These are phyloP conservation scores for Aspergillus pseudoglaucus DNA, from an alignment of 2,329 filamentous ascomycete genomes.

Conservation along the genomic window DNA sequence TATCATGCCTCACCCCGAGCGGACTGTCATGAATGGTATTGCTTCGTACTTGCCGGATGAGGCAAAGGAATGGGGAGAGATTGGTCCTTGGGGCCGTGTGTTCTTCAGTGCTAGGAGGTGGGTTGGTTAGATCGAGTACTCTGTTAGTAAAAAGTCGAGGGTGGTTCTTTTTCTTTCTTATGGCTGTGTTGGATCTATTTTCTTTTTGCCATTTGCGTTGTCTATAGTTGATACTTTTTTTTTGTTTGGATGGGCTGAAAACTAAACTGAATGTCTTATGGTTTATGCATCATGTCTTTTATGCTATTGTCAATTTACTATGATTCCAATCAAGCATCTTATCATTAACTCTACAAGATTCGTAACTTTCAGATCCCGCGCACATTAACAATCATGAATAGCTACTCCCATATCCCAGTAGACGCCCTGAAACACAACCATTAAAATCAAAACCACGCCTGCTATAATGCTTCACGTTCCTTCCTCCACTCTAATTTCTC, in stretches of 20 bases:
- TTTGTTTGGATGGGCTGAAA: background rate
- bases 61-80: constrained; percentile 64
- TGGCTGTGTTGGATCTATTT: background rate
- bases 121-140: constrained; percentile 54
- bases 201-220: background rate
- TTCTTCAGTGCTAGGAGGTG: constrained; percentile 84
- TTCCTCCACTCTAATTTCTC: constrained; percentile 62
- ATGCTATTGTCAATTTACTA: background rate
- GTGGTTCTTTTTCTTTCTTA: background rate
- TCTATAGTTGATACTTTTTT: background rate
- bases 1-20: constrained; percentile 90
- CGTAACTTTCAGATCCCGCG: no score
- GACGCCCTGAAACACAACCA: background rate
- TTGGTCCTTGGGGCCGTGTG: constrained; percentile 77
- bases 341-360: no score
- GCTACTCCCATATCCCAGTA: no score
- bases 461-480: constrained; percentile 1
- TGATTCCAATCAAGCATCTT: no score
- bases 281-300: background rate
- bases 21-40: constrained; percentile 75
- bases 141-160: background rate
- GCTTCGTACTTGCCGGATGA: constrained; percentile 67
- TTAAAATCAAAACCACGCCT: background rate
- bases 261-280: background rate
- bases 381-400: no score